phyloP scores from a whole-genome alignment of 306 rosid genomes.

The Neltuma alba region DNA sequence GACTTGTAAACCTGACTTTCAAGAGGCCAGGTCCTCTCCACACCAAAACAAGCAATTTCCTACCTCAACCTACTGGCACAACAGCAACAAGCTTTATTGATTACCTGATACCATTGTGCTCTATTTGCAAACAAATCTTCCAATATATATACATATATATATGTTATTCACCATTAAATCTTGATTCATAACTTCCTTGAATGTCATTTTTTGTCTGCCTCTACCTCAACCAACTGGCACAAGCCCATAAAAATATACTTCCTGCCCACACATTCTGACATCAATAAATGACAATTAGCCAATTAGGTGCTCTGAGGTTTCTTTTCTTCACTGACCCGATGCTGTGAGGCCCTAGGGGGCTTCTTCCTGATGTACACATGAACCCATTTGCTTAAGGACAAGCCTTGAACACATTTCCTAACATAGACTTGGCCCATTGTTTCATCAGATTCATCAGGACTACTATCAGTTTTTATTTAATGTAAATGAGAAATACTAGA shows the following conservation, averaged over 20 bases:
- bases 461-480: slow-evolving; percentile 18
- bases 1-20: not conserved
- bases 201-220: not conserved
- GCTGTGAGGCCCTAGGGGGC: not conserved
- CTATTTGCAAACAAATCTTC: not conserved
- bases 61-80: not conserved
- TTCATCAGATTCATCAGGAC: not conserved
- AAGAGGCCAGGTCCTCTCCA: not conserved
- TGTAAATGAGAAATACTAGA: not conserved
- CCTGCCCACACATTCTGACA: not conserved
- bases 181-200: not conserved
- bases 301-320: not conserved
- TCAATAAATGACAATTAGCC: not conserved
- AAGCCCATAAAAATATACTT: not conserved
- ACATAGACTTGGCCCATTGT: not conserved
- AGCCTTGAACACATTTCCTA: not conserved
- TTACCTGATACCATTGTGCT: not conserved
- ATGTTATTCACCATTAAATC: not conserved
- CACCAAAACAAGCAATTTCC: not conserved
- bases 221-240: not conserved
- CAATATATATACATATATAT: no score
- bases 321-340: not conserved
- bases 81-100: not conserved
- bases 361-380: not conserved
- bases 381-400: not conserved